Base-by-base conservation (phyloP, 2,329 filamentous ascomycete genomes). In the Cladophialophora immunda region DNA sequence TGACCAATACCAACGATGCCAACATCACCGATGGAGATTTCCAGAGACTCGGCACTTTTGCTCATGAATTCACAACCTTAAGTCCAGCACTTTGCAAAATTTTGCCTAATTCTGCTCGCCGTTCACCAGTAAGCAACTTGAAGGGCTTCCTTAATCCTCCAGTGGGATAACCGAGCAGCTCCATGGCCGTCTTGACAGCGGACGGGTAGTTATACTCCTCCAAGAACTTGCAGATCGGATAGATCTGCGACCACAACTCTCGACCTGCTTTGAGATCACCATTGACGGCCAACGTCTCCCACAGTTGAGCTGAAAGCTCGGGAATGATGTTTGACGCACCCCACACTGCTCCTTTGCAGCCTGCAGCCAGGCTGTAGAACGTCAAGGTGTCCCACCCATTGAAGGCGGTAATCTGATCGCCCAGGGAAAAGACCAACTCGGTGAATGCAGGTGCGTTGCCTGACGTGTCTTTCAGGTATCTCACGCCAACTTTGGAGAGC, bases 361-460 rank as follows among this genome's bases (percentile, higher is more conserved):
- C 83, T 0, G 83, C 82, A 0, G 80, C 81, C 9, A 85, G 74
- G 9, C 83, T 83, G 68, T 85, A 85, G 71, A 85, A 85, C 0
- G 83, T 85, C 17, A 85, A 74, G 0, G 83, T 85, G 65, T 85
- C 83, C 83, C 83, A 85, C 0, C 83, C 83, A 64, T 85, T 85
- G 72, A 85, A 84, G 0, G 81, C 77, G 1, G 81, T 84, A 67
- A 85, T 81, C 29, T 77, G 71, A 61, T 80, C 75, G 1, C 74
- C 73, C 22, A 78, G 72, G 4, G 76, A 77, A 68, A 85, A 84
- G 3, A 85, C 75, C 15, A 85, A 71, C 64, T 85, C 82, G 1
- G 82, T 85, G 4, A 84, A 74, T 0, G 80, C 82, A 0, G 83
- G 83, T 1, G 78, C 83, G 61, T 85, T 82, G 19, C 83, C 83